These are phyloP conservation scores for Rhynchosporium graminicola DNA, from an alignment of 2,329 filamentous ascomycete genomes.

Conservation along the genomic window DNA sequence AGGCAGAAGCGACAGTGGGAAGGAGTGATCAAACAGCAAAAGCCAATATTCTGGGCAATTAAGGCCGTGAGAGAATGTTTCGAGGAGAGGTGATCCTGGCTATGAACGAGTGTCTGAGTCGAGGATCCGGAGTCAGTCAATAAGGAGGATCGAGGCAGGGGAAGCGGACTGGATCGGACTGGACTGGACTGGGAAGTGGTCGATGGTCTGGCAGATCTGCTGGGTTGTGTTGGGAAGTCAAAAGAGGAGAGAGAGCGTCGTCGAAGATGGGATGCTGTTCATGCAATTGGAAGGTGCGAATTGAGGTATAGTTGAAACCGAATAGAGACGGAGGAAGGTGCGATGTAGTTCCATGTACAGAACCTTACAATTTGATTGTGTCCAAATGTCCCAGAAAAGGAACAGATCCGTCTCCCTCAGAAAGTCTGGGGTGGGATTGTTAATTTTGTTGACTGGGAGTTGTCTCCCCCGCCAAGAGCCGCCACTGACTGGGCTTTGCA, in stretches of 20 bases:
- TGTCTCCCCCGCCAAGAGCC: slow-evolving; percentile 9
- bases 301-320: neutral
- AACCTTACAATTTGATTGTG: neutral
- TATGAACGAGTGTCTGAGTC: slow-evolving; percentile 11
- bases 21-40: slow-evolving; percentile 15
- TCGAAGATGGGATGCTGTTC: slow-evolving; percentile 3
- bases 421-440: slow-evolving; percentile 5
- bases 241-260: slow-evolving; percentile 7
- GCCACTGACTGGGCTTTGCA: slow-evolving; percentile 1
- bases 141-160: neutral
- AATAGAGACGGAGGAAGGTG: neutral
- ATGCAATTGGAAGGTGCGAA: neutral
- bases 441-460: slow-evolving; percentile 10
- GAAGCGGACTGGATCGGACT: slow-evolving; percentile 4
- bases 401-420: neutral
- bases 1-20: slow-evolving; percentile 23
- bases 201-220: neutral
- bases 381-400: neutral
- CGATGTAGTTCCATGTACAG: neutral
- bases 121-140: neutral
- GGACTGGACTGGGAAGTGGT: slow-evolving; percentile 16
- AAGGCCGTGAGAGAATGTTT: slow-evolving; percentile 19
- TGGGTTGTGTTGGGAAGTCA: neutral
- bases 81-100: slow-evolving; percentile 20
- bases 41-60: slow-evolving; percentile 19